These are phyloP conservation scores for Tylopilus vinaceipallidus DNA, from an alignment of 768 basidiomycete species.

Conservation along the genomic window DNA sequence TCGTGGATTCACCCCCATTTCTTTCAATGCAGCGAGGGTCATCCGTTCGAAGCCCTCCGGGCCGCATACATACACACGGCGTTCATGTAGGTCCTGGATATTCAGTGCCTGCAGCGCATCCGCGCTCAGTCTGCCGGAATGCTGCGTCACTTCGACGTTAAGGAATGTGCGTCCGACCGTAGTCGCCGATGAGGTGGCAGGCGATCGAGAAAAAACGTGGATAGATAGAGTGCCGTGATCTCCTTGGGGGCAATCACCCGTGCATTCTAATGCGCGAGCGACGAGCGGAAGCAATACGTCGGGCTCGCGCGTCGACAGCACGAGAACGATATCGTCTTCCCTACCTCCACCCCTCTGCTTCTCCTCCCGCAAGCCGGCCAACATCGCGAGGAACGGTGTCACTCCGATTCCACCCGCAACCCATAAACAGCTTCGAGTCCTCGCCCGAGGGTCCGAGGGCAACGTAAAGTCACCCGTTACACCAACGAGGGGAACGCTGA, in stretches of 20 bases:
- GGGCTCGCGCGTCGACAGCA: conserved; percentile 55
- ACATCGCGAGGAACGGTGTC: conserved; percentile 64
- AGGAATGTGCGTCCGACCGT: conserved; percentile 12
- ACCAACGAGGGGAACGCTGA: conserved; percentile 48
- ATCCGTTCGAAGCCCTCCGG: conserved; percentile 44
- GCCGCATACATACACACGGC: conserved; percentile 50
- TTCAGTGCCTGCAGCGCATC: conserved; percentile 4
- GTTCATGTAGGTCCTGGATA: conserved; percentile 16
- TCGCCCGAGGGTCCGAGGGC: conserved; percentile 5
- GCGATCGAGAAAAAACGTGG: conserved; percentile 38
- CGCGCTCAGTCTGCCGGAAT: conserved; percentile 21
- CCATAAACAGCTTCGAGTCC: conserved; percentile 43
- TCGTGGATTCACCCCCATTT: conserved; percentile 34
- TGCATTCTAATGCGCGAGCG: conserved; percentile 2
- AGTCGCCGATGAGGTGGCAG: neutral
- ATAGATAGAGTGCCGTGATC: conserved; percentile 26
- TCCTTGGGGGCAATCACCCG: neutral
- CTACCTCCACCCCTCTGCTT: neutral
- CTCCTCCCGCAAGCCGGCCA: conserved; percentile 23
- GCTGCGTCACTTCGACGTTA: conserved; percentile 13
- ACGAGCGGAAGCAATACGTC: conserved; percentile 45
- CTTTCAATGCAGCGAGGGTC: conserved; percentile 34
- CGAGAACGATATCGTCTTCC: conserved; percentile 40
- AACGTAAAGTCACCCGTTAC: conserved; percentile 53
- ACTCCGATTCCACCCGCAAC: conserved; percentile 64